A percentile compares a stretch with the other conserved stretches of the same genome.
These are phyloP conservation scores for Daldinia eschscholtzii DNA, from an alignment of 2,329 filamentous ascomycete genomes.

Conservation along the genomic window DNA sequence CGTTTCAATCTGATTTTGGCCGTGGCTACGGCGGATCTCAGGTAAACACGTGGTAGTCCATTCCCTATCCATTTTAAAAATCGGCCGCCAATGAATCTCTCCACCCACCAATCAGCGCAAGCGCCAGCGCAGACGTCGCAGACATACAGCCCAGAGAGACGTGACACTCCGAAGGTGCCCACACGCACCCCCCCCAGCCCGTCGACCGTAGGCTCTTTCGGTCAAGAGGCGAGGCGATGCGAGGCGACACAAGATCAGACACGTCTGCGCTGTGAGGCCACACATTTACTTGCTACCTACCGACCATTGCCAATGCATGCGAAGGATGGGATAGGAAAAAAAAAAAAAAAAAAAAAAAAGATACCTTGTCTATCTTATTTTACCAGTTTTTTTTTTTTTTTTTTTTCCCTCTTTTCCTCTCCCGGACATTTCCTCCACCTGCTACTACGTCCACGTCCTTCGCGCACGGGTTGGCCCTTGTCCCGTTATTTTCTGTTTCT, in stretches of 20 bases:
- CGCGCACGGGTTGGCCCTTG: constrained; percentile 21
- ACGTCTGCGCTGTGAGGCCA: constrained; percentile 45
- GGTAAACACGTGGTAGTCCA: constrained; percentile 49
- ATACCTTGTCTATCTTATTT: constrained; percentile 14
- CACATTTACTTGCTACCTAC: constrained; percentile 40
- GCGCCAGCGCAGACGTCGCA: constrained; percentile 44
- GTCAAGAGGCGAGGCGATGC: constrained; percentile 46
- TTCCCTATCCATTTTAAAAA: constrained; percentile 41
- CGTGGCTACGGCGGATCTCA: constrained; percentile 48
- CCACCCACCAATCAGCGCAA: constrained; percentile 42
- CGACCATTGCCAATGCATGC: constrained; percentile 38
- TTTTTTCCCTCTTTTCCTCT: not conserved
- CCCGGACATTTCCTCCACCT: constrained; percentile 17
- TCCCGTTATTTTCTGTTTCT: constrained; percentile 30
- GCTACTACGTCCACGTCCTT: constrained; percentile 22
- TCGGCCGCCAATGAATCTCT: constrained; percentile 35
- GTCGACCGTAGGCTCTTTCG: constrained; percentile 44
- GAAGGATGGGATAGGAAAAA: constrained; percentile 14
- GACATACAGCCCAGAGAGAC: constrained; percentile 44
- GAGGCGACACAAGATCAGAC: constrained; percentile 46
- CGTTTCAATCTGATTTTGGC: constrained; percentile 46
- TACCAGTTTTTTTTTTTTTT: constrained; percentile 9
- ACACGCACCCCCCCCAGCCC: constrained; percentile 40
- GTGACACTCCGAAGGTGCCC: constrained; percentile 43
- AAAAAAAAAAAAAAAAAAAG: not conserved